Evolutionary conservation across 805 yeast species (phyloP).

Genomic region (Zygosaccharomyces pseudorouxii): DNA sequence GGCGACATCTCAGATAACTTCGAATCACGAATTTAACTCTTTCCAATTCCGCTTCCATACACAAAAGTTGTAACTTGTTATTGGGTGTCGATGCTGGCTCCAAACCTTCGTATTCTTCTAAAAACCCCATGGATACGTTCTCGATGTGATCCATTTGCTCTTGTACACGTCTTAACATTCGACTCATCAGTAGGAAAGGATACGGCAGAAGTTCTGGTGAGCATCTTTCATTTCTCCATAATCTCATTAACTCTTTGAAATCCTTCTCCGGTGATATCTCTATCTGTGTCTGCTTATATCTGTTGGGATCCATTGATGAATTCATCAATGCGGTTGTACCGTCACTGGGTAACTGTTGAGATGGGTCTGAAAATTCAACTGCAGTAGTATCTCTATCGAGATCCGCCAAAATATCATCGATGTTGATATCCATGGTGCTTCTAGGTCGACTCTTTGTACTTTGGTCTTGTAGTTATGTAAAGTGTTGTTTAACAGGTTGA

Average conservation of each 20-base stretch:
- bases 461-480: not conserved
- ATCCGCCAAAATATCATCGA: constrained; percentile 66
- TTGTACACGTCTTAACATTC: constrained; percentile 56
- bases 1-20: constrained; percentile 71
- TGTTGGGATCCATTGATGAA: constrained; percentile 19
- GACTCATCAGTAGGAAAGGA: constrained; percentile 53
- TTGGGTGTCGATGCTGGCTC: constrained; percentile 7
- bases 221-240: constrained; percentile 82
- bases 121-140: constrained; percentile 72
- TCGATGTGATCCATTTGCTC: constrained; percentile 73
- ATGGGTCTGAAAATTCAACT: constrained; percentile 20
- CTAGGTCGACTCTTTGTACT: not conserved
- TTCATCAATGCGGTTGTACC: constrained; percentile 22
- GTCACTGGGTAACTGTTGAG: constrained; percentile 15
- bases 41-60: constrained; percentile 89
- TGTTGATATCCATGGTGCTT: constrained; percentile 42
- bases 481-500: not conserved
- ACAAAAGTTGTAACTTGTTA: constrained; percentile 65
- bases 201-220: constrained; percentile 84
- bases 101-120: constrained; percentile 37
- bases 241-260: constrained; percentile 42
- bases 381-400: constrained; percentile 48
- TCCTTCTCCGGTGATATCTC: constrained; percentile 20
- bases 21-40: constrained; percentile 78
- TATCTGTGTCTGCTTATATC: constrained; percentile 4